phyloP scores from a whole-genome alignment of 371 early-diverging fungal genomes.

The Mucor velutinosus region DNA sequence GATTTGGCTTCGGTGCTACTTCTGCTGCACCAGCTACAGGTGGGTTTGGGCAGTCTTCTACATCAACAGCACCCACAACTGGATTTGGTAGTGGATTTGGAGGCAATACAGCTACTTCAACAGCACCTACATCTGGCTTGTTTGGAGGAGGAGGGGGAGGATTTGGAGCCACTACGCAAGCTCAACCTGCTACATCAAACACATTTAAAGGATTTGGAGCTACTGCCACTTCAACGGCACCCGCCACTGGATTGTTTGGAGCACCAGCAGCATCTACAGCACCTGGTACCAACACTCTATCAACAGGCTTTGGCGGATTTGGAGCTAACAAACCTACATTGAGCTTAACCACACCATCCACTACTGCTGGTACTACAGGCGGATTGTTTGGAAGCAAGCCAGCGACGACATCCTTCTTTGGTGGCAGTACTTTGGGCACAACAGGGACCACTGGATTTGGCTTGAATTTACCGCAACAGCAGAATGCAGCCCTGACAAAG shows the following conservation, averaged over 20 bases:
- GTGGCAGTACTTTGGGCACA: slow-evolving; percentile 8
- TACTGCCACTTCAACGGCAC: not conserved
- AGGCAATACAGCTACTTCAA: slow-evolving; percentile 1
- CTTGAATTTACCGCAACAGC: not conserved
- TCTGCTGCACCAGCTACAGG: slow-evolving; percentile 1
- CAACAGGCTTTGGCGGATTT: slow-evolving; percentile 11
- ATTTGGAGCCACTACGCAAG: slow-evolving; percentile 5
- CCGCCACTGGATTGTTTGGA: not conserved
- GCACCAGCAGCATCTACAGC: slow-evolving; percentile 12
- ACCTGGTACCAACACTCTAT: not conserved
- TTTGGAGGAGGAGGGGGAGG: slow-evolving; percentile 3
- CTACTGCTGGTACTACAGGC: not conserved
- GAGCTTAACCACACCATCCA: not conserved
- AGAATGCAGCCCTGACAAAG: slow-evolving; percentile 15
- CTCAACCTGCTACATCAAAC: slow-evolving; percentile 14
- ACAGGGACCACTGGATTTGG: slow-evolving; percentile 14
- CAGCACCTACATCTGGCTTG: slow-evolving; percentile 9
- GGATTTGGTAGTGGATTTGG: slow-evolving; percentile 15
- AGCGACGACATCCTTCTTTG: slow-evolving; percentile 1
- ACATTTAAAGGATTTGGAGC: slow-evolving; percentile 7
- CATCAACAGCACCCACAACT: slow-evolving; percentile 8
- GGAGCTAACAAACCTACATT: slow-evolving; percentile 9
- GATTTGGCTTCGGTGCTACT: slow-evolving; percentile 28
- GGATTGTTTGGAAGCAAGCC: slow-evolving; percentile 9
- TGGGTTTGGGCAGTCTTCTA: slow-evolving; percentile 14